Evolutionary conservation across 495 filamentous ascomycete genomes (phyloP).

Genomic region (Podospora fimiseda): DNA sequence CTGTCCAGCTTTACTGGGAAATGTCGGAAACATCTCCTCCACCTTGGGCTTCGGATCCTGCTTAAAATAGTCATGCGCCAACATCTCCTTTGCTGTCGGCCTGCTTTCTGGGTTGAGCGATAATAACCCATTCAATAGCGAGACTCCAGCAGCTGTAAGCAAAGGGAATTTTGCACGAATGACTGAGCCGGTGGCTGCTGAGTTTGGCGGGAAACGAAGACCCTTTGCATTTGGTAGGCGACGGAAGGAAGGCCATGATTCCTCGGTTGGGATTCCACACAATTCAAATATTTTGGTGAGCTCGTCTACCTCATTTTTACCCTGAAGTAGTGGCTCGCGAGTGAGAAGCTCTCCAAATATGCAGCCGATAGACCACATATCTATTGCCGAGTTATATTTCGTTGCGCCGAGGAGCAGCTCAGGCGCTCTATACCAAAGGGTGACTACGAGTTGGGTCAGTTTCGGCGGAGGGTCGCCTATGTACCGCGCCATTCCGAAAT

Average conservation of each 20-base stretch:
- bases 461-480: conserved; percentile 95
- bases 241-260: conserved; percentile 80
- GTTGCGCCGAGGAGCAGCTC: conserved; percentile 96
- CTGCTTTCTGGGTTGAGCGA: conserved; percentile 67
- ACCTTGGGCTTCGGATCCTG: conserved; percentile 86
- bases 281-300: conserved; percentile 99
- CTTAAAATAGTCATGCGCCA: conserved; percentile 70
- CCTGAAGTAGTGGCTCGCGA: conserved; percentile 92
- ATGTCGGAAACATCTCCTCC: conserved; percentile 82
- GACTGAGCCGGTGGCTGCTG: conserved; percentile 30
- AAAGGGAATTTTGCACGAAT: conserved; percentile 74
- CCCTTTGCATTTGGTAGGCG: conserved; percentile 84
- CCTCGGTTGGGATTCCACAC: conserved; percentile 81
- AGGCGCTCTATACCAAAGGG: conserved; percentile 95
- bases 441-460: conserved; percentile 98
- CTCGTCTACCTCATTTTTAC: conserved; percentile 98
- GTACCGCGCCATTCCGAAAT: conserved; percentile 93
- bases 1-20: conserved; percentile 89
- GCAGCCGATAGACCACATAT: conserved; percentile 98
- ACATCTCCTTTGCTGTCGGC: conserved; percentile 54
- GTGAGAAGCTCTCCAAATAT: conserved; percentile 99
- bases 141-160: conserved; percentile 66
- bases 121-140: conserved; percentile 62
- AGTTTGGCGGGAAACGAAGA: conserved; percentile 60
- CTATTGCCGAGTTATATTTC: conserved; percentile 96